Evolutionary conservation across 2,329 filamentous ascomycete species (phyloP).

Genomic region (Dendryphion nanum): DNA sequence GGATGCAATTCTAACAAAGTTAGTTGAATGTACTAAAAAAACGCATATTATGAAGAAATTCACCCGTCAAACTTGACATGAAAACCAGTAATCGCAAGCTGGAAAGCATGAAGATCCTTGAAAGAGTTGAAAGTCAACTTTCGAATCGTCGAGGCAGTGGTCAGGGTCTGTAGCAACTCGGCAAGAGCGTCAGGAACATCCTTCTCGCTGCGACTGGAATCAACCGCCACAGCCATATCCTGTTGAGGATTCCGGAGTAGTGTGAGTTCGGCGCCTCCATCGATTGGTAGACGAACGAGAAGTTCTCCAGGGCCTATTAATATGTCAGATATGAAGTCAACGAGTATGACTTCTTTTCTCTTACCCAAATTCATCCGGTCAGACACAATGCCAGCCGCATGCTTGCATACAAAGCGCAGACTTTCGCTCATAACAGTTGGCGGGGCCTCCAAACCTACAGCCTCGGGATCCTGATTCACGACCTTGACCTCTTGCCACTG

Average conservation of each 20-base stretch:
- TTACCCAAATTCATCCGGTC: slow-evolving; percentile 76
- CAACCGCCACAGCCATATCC: slow-evolving; percentile 74
- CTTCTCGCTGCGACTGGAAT: slow-evolving; percentile 35
- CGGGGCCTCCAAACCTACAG: slow-evolving; percentile 55
- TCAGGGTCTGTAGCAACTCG: slow-evolving; percentile 60
- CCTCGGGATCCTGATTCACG: slow-evolving; percentile 66
- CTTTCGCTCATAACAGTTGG: slow-evolving; percentile 74
- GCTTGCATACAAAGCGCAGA: slow-evolving; percentile 72
- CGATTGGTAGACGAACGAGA: slow-evolving; percentile 45
- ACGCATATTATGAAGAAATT: slow-evolving; percentile 1
- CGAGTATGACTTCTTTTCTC: too few species aligned
- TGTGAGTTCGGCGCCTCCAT: slow-evolving; percentile 35
- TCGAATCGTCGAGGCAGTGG: slow-evolving; percentile 64
- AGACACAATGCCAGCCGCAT: slow-evolving; percentile 72
- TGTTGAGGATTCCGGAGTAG: slow-evolving; percentile 65
- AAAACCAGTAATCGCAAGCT: slow-evolving; percentile 77
- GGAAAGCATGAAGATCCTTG: slow-evolving; percentile 70
- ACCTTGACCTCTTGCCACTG: slow-evolving; percentile 68
- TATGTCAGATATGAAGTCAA: slow-evolving; percentile 6
- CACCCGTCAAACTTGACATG: slow-evolving; percentile 54
- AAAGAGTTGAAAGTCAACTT: slow-evolving; percentile 54
- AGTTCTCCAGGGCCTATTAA: slow-evolving; percentile 44
- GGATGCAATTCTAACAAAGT: slow-evolving; percentile 53
- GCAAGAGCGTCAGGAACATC: slow-evolving; percentile 59
- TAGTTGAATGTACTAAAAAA: slow-evolving; percentile 8